Conservation (phyloP, 495 filamentous ascomycete genomes). For the Aspergillus asperescens region DNA sequence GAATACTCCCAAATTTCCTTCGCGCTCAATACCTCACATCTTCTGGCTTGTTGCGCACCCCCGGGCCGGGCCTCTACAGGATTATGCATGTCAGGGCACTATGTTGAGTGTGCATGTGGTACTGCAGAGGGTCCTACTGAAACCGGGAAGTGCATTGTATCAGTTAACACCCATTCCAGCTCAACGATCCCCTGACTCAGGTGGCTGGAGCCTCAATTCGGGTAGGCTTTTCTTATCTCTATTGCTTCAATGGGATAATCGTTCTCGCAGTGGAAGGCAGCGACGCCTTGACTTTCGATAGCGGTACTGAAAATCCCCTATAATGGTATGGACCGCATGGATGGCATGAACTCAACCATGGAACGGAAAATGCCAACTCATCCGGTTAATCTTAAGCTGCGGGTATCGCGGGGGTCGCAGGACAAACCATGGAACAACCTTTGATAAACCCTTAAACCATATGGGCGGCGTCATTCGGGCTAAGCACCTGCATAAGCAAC, state of each 20-base stretch:
- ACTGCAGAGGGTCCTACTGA: conserved; percentile 6
- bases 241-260: not conserved
- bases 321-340: not conserved
- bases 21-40: not conserved
- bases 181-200: not conserved
- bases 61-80: conserved; percentile 24
- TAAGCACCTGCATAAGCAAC: not conserved
- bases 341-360: not conserved
- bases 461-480: not conserved
- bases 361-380: conserved; percentile 10
- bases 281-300: too few relatives aligned
- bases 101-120: conserved; percentile 12
- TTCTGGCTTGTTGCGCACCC: conserved; percentile 9
- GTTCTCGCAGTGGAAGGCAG: too few relatives aligned
- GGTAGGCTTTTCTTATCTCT: too few relatives aligned
- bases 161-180: not conserved
- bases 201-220: not conserved
- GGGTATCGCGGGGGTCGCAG: conserved; percentile 14
- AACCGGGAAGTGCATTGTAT: not conserved
- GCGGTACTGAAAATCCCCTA: too few relatives aligned
- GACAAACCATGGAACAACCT: conserved; percentile 17
- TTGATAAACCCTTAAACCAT: conserved; percentile 13
- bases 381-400: conserved; percentile 15
- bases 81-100: conserved; percentile 4
- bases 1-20: not conserved